Base-by-base conservation (phyloP, 495 filamentous ascomycete species). In the Parmelia sp. region DNA sequence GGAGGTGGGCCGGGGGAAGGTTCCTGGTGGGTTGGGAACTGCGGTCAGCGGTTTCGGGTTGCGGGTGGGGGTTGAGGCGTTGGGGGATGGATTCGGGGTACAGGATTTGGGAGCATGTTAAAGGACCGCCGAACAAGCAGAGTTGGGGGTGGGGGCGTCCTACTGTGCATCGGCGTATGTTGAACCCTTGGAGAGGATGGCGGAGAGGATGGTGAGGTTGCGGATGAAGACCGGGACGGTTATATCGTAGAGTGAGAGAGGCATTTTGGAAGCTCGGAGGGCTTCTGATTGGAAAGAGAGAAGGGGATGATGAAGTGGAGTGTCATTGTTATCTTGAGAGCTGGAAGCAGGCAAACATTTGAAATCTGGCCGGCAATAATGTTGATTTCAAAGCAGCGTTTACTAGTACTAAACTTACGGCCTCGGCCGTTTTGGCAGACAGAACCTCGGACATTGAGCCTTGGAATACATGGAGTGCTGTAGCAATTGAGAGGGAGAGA, bases 211-310 rank as follows among this genome's bases (percentile, higher is more conserved):
- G n/a, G 23, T 63, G 4, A 63, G 27, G 29, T 12, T 9, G 47
- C 44, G 31, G 11, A 63, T 31, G 45, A 53, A 39, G 61, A 55
- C 40, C 25, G 47, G 47, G 27, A 63, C 31, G 15, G 17, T 57
- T 23, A 36, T 63, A 0, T 44, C 47, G 47, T 63, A 57, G 61
- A 63, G 61, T 21, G 56, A 58, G 56, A 58, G 11, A 53, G 49
- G 27, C 49, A 53, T 53, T 53, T 29, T 31, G 27, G 27, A 25
- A 53, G 27, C 49, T 53, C 5, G 4, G 0, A 10, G 4, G 11
- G 45, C 21, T 49, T 27, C 4, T 8, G n/a, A 27, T 14, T 49
- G 45, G 0, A 4, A 15, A 27, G n/a, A 3, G 25, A 27, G 3
- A 31, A 10, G 8, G 25, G 27, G 27, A 53, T n/a, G 11, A 4